Conservation (phyloP, 805 yeast genomes). For the Teunomyces atbi region DNA sequence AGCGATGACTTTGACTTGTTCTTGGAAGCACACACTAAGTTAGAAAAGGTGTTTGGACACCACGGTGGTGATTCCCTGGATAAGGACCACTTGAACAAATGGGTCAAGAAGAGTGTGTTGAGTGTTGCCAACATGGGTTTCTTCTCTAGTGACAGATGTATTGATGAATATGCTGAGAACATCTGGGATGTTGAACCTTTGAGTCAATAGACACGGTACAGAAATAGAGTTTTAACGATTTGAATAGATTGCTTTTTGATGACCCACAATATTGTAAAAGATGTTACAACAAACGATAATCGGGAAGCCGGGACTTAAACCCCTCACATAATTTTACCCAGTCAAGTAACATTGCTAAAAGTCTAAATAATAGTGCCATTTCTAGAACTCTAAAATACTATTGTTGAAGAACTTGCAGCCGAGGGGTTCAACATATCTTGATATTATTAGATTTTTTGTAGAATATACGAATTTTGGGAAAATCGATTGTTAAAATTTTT, state of each 20-base stretch:
- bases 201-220: conserved; percentile 15
- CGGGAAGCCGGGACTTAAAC: no score
- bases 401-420: no score
- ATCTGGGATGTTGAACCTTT: conserved; percentile 91
- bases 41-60: conserved; percentile 66
- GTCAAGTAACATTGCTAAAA: no score
- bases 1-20: conserved; percentile 88
- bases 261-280: no score
- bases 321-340: no score
- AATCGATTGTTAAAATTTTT: no score
- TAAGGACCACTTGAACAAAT: conserved; percentile 55
- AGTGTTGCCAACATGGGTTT: conserved; percentile 93
- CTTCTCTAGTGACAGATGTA: conserved; percentile 87
- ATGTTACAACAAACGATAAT: no score
- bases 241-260: neutral
- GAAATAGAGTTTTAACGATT: neutral
- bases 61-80: conserved; percentile 41
- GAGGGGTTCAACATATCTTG: no score
- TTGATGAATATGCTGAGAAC: conserved; percentile 86
- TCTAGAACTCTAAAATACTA: no score
- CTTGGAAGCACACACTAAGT: conserved; percentile 72
- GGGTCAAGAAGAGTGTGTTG: conserved; percentile 74
- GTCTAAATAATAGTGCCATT: no score
- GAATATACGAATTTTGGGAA: no score
- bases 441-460: no score